Evolutionary conservation across 345 rosid genomes (phyloP).

Genomic region (Moricandia moricandioides): DNA sequence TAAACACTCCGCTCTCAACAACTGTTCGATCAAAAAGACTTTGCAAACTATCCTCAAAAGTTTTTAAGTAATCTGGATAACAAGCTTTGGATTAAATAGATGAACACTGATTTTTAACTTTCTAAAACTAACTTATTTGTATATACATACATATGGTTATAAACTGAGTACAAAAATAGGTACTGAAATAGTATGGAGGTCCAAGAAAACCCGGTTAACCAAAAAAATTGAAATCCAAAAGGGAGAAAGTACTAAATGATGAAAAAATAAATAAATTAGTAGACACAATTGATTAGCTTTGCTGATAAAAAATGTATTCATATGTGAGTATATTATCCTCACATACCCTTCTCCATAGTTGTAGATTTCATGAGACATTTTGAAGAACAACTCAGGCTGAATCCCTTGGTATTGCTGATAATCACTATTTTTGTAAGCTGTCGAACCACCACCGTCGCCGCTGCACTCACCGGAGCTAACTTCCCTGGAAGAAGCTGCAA

Average conservation of each 20-base stretch:
- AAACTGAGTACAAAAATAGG: conserved; percentile 12
- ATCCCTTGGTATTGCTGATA: conserved; percentile 82
- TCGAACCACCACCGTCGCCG: conserved; percentile 38
- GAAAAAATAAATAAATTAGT: no score
- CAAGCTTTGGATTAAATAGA: conserved; percentile 9
- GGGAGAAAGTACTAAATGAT: conserved; percentile 12
- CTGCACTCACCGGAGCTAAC: conserved; percentile 53
- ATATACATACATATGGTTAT: conserved; percentile 22
- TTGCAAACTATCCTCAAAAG: not conserved
- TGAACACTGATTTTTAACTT: conserved; percentile 26
- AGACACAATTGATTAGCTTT: not conserved
- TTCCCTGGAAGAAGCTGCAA: conserved; percentile 70
- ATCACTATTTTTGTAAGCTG: conserved; percentile 56
- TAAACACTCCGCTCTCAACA: not conserved
- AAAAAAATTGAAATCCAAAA: conserved; percentile 15
- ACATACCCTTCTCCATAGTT: conserved; percentile 97
- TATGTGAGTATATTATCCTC: conserved; percentile 1
- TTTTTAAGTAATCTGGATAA: not conserved
- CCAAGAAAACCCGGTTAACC: not conserved
- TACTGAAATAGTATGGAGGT: conserved; percentile 13
- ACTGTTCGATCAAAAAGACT: not conserved
- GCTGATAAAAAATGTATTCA: not conserved
- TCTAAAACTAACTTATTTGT: conserved; percentile 18
- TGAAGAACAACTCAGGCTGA: conserved; percentile 94
- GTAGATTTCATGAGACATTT: conserved; percentile 99